A percentile compares a stretch with the other conserved stretches of the same genome.
Evolutionary conservation across 1,284 basidiomycete species (phyloP).

Genomic region (Takashimella koratensis): DNA sequence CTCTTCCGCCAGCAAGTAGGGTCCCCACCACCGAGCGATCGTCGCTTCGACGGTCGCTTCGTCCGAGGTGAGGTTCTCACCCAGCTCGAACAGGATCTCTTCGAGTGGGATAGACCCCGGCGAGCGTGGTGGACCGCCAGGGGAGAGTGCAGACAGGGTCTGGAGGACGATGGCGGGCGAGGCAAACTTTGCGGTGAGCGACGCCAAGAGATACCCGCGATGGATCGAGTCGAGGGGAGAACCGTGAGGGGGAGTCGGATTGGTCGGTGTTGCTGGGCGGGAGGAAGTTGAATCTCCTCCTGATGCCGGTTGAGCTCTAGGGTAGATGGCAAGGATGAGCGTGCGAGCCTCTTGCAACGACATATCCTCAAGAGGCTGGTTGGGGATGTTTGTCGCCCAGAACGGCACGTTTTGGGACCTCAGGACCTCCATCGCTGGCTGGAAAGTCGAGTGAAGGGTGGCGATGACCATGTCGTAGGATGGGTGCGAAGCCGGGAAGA

Average conservation of each 20-base stretch:
- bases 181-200: conserved; percentile 46
- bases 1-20: conserved; percentile 34
- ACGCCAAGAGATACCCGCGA: conserved; percentile 36
- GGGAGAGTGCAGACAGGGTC: conserved; percentile 41
- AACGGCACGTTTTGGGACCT: conserved; percentile 35
- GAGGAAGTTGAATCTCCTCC: conserved; percentile 19
- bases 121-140: conserved; percentile 40
- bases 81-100: conserved; percentile 49
- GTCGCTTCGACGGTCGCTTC: conserved; percentile 45
- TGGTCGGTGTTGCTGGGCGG: conserved; percentile 41
- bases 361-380: conserved; percentile 38
- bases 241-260: conserved; percentile 42
- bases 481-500: conserved; percentile 36
- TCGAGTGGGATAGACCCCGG: conserved; percentile 41
- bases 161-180: conserved; percentile 47
- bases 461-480: conserved; percentile 34
- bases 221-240: conserved; percentile 42
- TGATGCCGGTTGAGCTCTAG: conserved; percentile 23
- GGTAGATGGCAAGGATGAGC: conserved; percentile 44
- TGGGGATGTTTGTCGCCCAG: conserved; percentile 38
- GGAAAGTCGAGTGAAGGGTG: conserved; percentile 38
- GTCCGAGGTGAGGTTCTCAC: conserved; percentile 46
- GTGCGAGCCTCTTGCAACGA: conserved; percentile 43
- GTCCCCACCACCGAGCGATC: conserved; percentile 47
- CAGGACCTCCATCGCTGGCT: conserved; percentile 38